These are phyloP conservation scores for Didymella sp. DNA, from an alignment of 2,329 filamentous ascomycete species.

Conservation along the genomic window DNA sequence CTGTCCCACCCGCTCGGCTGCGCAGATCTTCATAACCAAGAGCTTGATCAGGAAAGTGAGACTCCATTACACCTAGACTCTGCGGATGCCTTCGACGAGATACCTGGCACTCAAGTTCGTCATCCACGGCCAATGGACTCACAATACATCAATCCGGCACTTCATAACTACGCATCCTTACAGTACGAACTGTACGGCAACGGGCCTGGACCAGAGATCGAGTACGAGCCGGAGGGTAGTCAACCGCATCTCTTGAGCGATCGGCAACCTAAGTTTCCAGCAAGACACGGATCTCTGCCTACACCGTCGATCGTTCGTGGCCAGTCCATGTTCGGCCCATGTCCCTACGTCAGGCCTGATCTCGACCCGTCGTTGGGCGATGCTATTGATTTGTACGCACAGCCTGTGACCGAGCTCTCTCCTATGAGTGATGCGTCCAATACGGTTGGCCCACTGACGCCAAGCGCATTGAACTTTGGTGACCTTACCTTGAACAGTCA, in stretches of 20 bases:
- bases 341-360: constrained; percentile 2
- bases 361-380: background rate
- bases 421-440: constrained; percentile 1
- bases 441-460: constrained; percentile 8
- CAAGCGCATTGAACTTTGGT: constrained; percentile 23
- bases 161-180: background rate
- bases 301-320: constrained; percentile 9
- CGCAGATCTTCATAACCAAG: background rate
- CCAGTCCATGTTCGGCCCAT: constrained; percentile 6
- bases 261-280: background rate
- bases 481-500: constrained; percentile 20
- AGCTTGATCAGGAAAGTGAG: constrained; percentile 16
- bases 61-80: background rate
- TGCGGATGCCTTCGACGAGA: background rate
- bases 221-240: background rate
- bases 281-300: background rate
- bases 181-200: background rate
- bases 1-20: background rate
- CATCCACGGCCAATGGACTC: background rate
- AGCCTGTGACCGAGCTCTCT: background rate
- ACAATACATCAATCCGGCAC: background rate
- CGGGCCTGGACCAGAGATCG: background rate
- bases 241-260: background rate
- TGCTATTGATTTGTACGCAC: background rate
- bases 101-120: constrained; percentile 7